Evolutionary conservation across 2,329 filamentous ascomycete genomes (phyloP).

Genomic region (Berkeleyomyces basicola): DNA sequence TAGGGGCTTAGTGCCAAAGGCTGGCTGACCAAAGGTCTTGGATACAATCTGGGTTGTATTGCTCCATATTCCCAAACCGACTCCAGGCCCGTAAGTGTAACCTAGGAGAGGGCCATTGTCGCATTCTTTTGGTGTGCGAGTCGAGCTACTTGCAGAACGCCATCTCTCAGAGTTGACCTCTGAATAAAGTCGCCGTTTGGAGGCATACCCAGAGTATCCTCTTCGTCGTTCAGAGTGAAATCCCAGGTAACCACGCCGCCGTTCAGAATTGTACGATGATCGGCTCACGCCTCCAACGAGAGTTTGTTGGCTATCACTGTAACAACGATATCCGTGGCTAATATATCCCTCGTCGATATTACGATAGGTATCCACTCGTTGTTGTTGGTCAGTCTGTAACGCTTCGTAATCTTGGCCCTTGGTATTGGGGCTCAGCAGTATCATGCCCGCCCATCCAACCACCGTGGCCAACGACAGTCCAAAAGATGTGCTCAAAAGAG

Average conservation of each 20-base stretch:
- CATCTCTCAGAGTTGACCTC: not conserved
- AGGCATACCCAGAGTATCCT: not conserved
- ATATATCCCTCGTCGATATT: not conserved
- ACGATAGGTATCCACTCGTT: not conserved
- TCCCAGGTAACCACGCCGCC: not conserved
- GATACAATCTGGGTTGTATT: not conserved
- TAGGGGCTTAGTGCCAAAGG: not conserved
- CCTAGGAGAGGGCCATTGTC: not conserved
- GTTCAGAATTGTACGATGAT: not conserved
- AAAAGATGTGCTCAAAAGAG: not conserved
- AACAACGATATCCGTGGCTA: not conserved
- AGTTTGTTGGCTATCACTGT: not conserved
- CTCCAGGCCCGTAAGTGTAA: conserved; percentile 1
- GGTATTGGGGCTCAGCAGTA: not conserved
- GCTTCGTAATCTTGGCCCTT: not conserved
- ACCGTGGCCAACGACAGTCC: not conserved
- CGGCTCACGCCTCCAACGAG: not conserved
- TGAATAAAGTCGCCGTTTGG: not conserved
- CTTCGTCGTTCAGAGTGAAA: not conserved
- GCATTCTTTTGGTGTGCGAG: not conserved
- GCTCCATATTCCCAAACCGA: conserved; percentile 1
- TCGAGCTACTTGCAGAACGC: not conserved
- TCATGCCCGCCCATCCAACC: not conserved
- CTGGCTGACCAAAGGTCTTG: not conserved
- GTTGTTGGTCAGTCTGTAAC: not conserved